phyloP scores from a whole-genome alignment of 257 asterid genomes.

The Eustoma russellianum region DNA sequence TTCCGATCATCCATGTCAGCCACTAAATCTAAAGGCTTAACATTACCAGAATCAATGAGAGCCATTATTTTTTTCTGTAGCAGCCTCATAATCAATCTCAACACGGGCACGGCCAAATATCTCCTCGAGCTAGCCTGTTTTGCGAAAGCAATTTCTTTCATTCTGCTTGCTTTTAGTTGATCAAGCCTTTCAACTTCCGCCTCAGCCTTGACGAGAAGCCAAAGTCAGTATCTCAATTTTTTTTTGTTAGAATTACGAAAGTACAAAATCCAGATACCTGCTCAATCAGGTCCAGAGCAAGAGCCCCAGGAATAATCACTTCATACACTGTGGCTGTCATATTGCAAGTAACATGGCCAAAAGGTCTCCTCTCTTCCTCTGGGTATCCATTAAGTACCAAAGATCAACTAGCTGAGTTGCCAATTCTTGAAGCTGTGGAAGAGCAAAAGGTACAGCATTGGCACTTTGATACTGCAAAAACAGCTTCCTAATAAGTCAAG shows the following conservation, averaged over 20 bases:
- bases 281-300: slow-evolving; percentile 72
- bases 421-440: slow-evolving; percentile 80
- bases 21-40: slow-evolving; percentile 72
- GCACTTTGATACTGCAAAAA: too few relatives aligned
- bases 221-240: slow-evolving; percentile 2
- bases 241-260: not conserved
- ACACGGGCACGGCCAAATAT: slow-evolving; percentile 73
- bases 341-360: slow-evolving; percentile 63
- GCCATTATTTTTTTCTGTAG: slow-evolving; percentile 64
- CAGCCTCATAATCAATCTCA: slow-evolving; percentile 77
- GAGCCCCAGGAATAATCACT: slow-evolving; percentile 75
- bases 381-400: slow-evolving; percentile 97
- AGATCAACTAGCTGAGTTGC: slow-evolving; percentile 81
- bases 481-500: too few relatives aligned
- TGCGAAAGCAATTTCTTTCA: slow-evolving; percentile 90
- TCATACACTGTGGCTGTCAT: slow-evolving; percentile 78
- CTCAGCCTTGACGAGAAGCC: slow-evolving; percentile 51
- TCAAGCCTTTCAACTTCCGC: slow-evolving; percentile 95
- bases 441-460: not conserved
- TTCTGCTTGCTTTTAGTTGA: slow-evolving; percentile 79
- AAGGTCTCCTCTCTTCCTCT: slow-evolving; percentile 52
- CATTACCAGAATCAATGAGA: slow-evolving; percentile 71
- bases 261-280: slow-evolving; percentile 34
- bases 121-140: slow-evolving; percentile 77
- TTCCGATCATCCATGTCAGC: slow-evolving; percentile 89